These are phyloP conservation scores for Citrus australasica DNA, from an alignment of 345 rosid genomes.

Conservation along the genomic window DNA sequence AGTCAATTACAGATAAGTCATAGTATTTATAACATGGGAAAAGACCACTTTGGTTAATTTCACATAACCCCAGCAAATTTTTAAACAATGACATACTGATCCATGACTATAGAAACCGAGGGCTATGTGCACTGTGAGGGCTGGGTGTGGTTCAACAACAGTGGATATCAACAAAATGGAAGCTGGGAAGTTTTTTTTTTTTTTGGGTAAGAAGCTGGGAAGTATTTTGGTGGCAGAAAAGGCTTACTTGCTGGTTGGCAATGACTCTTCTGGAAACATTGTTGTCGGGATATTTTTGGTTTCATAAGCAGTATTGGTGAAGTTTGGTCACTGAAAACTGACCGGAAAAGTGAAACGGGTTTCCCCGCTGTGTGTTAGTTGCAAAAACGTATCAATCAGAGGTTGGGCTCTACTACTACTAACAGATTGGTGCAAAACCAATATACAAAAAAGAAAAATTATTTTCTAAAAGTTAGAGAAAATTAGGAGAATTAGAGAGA, in stretches of 20 bases:
- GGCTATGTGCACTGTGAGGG: not conserved
- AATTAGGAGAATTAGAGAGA: not conserved
- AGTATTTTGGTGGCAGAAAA: not conserved
- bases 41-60: not conserved
- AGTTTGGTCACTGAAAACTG: not conserved
- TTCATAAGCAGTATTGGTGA: not conserved
- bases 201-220: not conserved
- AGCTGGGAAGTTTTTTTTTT: not conserved
- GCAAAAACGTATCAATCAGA: too few relatives aligned
- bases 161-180: not conserved
- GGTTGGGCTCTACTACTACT: not conserved
- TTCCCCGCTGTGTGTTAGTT: not conserved
- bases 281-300: not conserved
- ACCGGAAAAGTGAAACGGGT: not conserved
- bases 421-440: not conserved
- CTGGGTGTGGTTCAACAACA: not conserved
- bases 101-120: not conserved
- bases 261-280: not conserved
- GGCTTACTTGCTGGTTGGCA: not conserved
- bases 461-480: not conserved
- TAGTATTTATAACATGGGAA: not conserved
- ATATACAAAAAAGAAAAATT: too few relatives aligned
- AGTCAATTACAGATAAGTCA: not conserved
- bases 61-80: not conserved
- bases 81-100: not conserved